Conservation (phyloP, 2,329 filamentous ascomycete genomes). For the Salinomyces thailandicus region DNA sequence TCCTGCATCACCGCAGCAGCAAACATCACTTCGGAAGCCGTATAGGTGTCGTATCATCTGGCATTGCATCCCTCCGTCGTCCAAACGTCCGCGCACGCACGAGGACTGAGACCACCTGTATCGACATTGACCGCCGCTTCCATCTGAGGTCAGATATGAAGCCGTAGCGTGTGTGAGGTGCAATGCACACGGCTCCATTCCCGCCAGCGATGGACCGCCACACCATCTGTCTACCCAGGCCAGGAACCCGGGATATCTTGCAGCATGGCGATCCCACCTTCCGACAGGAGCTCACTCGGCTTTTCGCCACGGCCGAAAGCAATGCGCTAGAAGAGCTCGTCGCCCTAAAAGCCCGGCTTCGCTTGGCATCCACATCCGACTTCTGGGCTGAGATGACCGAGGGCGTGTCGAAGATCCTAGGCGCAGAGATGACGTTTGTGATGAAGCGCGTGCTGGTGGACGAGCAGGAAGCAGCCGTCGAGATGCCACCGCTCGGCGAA, state of each 20-base stretch:
- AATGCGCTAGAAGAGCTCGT: slow-evolving; percentile 52
- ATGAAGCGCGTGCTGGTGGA: slow-evolving; percentile 53
- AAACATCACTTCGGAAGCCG: too few relatives aligned
- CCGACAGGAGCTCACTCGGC: slow-evolving; percentile 7
- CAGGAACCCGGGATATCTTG: slow-evolving; percentile 9
- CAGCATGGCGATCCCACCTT: slow-evolving; percentile 12
- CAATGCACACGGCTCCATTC: too few relatives aligned
- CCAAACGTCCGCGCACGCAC: background rate
- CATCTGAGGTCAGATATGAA: background rate
- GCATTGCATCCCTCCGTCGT: background rate
- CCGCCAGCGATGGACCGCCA: slow-evolving; percentile 10
- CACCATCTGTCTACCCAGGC: slow-evolving; percentile 15
- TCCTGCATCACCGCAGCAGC: too few relatives aligned
- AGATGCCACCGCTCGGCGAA: slow-evolving; percentile 51
- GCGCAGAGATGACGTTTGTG: slow-evolving; percentile 58
- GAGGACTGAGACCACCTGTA: too few relatives aligned
- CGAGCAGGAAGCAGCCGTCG: slow-evolving; percentile 47
- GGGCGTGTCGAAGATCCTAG: slow-evolving; percentile 51
- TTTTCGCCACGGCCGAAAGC: slow-evolving; percentile 39
- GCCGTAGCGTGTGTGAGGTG: background rate
- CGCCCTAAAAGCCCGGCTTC: slow-evolving; percentile 47
- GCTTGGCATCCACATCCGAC: slow-evolving; percentile 42
- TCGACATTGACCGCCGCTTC: too few relatives aligned
- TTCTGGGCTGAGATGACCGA: slow-evolving; percentile 58
- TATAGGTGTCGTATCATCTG: too few relatives aligned